Evolutionary conservation across 73 alveolate species (phyloP), one percentile per base, ranked within the genome.

Genomic region (Breviolum minutum): DNA sequence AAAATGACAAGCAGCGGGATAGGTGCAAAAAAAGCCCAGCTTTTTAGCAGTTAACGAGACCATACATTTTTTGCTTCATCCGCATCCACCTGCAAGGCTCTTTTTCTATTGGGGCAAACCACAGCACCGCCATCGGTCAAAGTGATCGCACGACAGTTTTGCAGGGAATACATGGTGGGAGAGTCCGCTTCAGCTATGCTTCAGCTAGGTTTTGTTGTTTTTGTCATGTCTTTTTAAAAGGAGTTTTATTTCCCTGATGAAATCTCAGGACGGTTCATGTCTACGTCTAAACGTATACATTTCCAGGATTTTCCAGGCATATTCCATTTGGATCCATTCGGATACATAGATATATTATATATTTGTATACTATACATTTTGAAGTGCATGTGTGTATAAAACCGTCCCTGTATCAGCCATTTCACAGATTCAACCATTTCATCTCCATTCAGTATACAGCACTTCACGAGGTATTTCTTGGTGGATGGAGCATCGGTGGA

Each of bases 111-210:
- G 76, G 96, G 96, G 10, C 96, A 90, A 70, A 90, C 96, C 74
- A 90, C 96, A 6, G 96, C 87, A 61, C 96, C 96, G 22, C 96
- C 96, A 7, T 90, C 96, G 22, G 87, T 90, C 87, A 54, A 62
- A 40, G 71, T 92, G 60, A 2, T 73, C 16, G 97, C 97, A 16
- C 89, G 97, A 64, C 97, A 92, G 81, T 92, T 92, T 79, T 92
- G 97, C 97, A 88, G 97, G 68, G 97, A 92, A 68, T 92, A 74
- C 86, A 74, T 92, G 97, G 97, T 74, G 87, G 89, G 89, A 3
- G 90, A 92, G 80, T 40, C 20, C 87, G 17, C 87, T 13, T 26
- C 63, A 79, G 87, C 62, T 22, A 14, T 17, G 77, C 77, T 40
- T 40, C 54, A 40, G 54, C 54, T 40, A 2, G 0, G 54, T 40